Percentiles rank a stretch among this genome's conserved stretches.
These are phyloP conservation scores for Xerocomus minutiporus DNA, from an alignment of 1,284 basidiomycete species.

Conservation along the genomic window DNA sequence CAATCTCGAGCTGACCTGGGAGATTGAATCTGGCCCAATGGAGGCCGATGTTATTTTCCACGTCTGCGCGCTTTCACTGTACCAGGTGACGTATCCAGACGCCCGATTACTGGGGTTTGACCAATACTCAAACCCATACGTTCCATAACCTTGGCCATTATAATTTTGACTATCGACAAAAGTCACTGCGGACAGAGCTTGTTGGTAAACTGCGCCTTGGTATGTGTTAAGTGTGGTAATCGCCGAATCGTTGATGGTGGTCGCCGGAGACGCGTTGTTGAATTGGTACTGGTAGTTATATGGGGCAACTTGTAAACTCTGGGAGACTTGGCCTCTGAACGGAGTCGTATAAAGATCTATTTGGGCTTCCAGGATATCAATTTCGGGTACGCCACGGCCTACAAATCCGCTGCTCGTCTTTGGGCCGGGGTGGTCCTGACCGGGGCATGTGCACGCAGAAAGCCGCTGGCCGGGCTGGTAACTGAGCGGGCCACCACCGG, in stretches of 20 bases:
- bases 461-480: slow-evolving; percentile 73
- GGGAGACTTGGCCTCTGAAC: slow-evolving; percentile 65
- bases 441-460: slow-evolving; percentile 82
- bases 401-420: slow-evolving; percentile 43
- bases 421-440: slow-evolving; percentile 83
- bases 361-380: slow-evolving; percentile 78
- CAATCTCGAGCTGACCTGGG: slow-evolving; percentile 55
- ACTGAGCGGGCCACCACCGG: slow-evolving; percentile 46
- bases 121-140: slow-evolving; percentile 75
- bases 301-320: slow-evolving; percentile 77
- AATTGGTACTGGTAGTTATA: slow-evolving; percentile 70
- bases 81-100: slow-evolving; percentile 75
- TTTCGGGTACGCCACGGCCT: slow-evolving; percentile 84
- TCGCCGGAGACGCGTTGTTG: slow-evolving; percentile 47
- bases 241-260: slow-evolving; percentile 50
- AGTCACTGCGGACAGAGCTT: slow-evolving; percentile 68
- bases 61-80: slow-evolving; percentile 50
- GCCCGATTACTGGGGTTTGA: slow-evolving; percentile 56
- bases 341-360: slow-evolving; percentile 39
- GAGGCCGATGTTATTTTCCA: slow-evolving; percentile 65
- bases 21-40: slow-evolving; percentile 53
- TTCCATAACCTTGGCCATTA: slow-evolving; percentile 45
- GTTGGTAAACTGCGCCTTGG: slow-evolving; percentile 73
- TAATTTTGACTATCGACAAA: slow-evolving; percentile 55
- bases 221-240: slow-evolving; percentile 65